These are phyloP conservation scores for Colletotrichum phormii DNA, from an alignment of 2,329 filamentous ascomycete species.

Conservation along the genomic window DNA sequence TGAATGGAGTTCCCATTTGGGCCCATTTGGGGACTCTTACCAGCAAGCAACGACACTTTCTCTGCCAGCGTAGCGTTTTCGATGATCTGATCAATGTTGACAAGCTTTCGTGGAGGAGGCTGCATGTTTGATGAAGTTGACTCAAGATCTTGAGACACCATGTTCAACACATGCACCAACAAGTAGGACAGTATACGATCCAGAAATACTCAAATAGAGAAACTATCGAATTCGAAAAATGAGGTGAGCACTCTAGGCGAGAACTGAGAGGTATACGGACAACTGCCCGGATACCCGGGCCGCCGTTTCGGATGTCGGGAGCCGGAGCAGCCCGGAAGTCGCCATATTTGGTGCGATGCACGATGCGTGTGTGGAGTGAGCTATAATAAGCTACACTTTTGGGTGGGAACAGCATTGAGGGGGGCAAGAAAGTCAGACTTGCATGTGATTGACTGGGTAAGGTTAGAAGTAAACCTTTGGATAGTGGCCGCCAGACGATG, in stretches of 20 bases:
- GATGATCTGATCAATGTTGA: slow-evolving; percentile 65
- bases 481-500: no score
- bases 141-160: background rate
- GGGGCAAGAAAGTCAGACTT: no score
- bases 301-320: slow-evolving; percentile 21
- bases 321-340: slow-evolving; percentile 13
- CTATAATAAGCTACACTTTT: background rate
- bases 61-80: slow-evolving; percentile 63
- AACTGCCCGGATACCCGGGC: background rate
- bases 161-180: background rate
- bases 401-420: no score
- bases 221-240: background rate
- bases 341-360: background rate
- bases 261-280: background rate
- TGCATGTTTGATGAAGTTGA: background rate
- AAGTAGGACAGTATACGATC: background rate
- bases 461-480: no score
- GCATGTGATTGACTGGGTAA: no score
- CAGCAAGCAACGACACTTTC: slow-evolving; percentile 65
- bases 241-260: background rate
- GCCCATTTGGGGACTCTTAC: slow-evolving; percentile 45
- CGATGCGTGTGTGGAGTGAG: slow-evolving; percentile 8
- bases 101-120: background rate
- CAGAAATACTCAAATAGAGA: background rate
- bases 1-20: background rate